Conservation (phyloP, 305 asterid species). For the Andrographis paniculata region DNA sequence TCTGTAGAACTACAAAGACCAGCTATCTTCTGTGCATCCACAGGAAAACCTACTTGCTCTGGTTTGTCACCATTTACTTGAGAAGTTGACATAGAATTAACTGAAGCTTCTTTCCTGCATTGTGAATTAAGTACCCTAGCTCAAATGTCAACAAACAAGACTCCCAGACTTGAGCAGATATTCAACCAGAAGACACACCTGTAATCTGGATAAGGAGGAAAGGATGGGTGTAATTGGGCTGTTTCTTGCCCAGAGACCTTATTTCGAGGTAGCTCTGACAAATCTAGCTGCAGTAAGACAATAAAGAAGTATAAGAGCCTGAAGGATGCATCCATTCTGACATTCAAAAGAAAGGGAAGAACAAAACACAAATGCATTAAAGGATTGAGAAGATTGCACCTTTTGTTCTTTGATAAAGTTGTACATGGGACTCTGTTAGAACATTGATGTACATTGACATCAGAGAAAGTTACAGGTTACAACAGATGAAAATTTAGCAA, state of each 20-base stretch:
- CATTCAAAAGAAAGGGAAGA: constrained; percentile 13
- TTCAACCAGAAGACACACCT: constrained; percentile 31
- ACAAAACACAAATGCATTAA: constrained; percentile 1
- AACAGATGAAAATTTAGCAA: constrained; percentile 16
- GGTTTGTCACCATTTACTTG: constrained; percentile 18
- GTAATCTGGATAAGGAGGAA: constrained; percentile 35
- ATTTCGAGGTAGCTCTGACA: constrained; percentile 68
- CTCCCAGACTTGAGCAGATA: constrained; percentile 14
- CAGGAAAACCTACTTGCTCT: constrained; percentile 21
- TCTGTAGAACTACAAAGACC: constrained; percentile 13
- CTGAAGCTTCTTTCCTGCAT: constrained; percentile 37
- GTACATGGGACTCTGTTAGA: constrained; percentile 85
- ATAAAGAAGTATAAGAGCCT: constrained; percentile 6
- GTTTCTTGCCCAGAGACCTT: constrained; percentile 78
- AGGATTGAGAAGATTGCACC: constrained; percentile 36
- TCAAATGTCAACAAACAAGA: constrained; percentile 15
- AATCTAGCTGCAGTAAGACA: constrained; percentile 57
- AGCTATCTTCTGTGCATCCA: constrained; percentile 23
- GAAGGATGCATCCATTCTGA: background rate
- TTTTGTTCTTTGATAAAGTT: constrained; percentile 65
- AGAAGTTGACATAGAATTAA: constrained; percentile 29
- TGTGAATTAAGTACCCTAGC: constrained; percentile 15
- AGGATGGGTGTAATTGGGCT: constrained; percentile 35
- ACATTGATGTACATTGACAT: constrained; percentile 20
- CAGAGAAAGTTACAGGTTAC: constrained; percentile 14